Base-by-base conservation (phyloP, 305 asterid species). In the Andrographis paniculata region DNA sequence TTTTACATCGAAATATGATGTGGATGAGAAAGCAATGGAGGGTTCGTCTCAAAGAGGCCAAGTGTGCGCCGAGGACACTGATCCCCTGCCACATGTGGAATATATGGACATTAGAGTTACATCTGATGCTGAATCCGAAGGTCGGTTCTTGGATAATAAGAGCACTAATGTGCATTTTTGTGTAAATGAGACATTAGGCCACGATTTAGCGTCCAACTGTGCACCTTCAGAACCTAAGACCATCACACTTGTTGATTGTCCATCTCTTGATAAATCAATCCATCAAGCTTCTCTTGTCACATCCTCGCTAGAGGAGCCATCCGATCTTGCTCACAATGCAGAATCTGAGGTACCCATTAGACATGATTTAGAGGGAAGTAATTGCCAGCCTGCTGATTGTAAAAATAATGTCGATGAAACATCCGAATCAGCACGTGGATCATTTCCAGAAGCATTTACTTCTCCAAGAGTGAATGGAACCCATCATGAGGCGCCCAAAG, bases 61-160 rank as follows among this genome's bases (percentile, higher is more conserved):
- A 27, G 36, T 23, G 27, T 43, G 35, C 54, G 55, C 48, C 20
- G 33, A 49, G 23, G 57, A 43, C 55, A 19, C 55, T 35, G 64
- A 52, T 56, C 62, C 48, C 9, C 53, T 66, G 58, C 63, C 77
- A 10, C 76, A 62, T 58, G 63, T 78, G 9, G 83, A 63, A 54
- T 82, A 71, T 62, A 69, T 62, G 37, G 68, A 65, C 63, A 61
- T 79, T 39, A 73, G 72, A 53, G 76, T 58, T 60, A 55, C 52
- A 24, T 79, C 87, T 20, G 85, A 73, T 43, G 49, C 71, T 42
- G 80, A 70, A 61, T 77, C 88, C 24, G 84, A 71, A 43, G 65
- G 67, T 43, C 62, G 57, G 16, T 37, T 59, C 16, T 74, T 78
- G 0, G 82, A 77, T 31, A 58, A 63, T 52, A 81, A 52, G 28